Evolutionary conservation across 345 rosid genomes (phyloP).

Genomic region (Corymbia maculata): DNA sequence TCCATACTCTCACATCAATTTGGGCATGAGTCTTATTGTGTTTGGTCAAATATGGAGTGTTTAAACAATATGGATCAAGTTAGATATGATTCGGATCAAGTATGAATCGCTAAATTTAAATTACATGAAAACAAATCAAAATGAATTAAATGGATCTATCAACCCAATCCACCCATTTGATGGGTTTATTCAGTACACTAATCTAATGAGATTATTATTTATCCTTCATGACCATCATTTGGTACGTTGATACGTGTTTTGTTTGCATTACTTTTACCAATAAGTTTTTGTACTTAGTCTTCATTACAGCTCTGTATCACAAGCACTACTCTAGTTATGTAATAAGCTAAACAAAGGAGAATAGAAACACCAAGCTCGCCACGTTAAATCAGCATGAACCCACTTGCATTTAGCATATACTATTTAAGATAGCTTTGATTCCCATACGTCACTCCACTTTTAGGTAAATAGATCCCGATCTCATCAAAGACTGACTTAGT

Average conservation of each 20-base stretch:
- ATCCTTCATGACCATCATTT: not conserved
- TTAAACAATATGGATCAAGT: fast-evolving
- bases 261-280: not conserved
- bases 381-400: not conserved
- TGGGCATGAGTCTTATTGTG: not conserved
- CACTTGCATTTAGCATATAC: not conserved
- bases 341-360: not conserved
- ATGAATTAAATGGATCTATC: no score
- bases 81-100: not conserved
- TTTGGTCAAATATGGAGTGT: not conserved
- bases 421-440: not conserved
- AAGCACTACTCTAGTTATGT: not conserved
- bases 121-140: no score
- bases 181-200: not conserved
- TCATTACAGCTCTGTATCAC: not conserved
- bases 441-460: not conserved
- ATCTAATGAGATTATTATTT: not conserved
- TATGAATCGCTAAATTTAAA: not conserved
- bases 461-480: not conserved
- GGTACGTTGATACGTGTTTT: not conserved
- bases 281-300: not conserved
- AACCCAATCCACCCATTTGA: not conserved
- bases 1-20: not conserved
- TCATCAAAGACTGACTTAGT: not conserved
- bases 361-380: not conserved